Evolutionary conservation across 768 basidiomycete genomes (phyloP).

Genomic region (Mycena filopes): DNA sequence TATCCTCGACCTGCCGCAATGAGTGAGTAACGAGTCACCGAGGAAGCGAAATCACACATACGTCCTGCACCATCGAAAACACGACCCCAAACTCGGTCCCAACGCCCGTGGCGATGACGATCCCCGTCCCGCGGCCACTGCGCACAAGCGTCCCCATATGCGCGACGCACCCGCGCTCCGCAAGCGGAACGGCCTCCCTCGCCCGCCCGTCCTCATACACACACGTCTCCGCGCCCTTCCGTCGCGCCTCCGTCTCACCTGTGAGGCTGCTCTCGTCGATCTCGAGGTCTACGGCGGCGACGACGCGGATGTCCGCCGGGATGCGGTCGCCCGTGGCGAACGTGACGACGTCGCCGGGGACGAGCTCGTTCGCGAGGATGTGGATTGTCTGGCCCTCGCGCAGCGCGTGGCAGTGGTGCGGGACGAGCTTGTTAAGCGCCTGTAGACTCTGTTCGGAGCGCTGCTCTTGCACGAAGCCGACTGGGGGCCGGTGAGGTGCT

Average conservation of each 20-base stretch:
- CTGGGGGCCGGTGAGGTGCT: slow-evolving; percentile 48
- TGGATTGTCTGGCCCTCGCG: slow-evolving; percentile 80
- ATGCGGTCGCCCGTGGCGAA: slow-evolving; percentile 94
- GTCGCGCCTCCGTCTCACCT: slow-evolving; percentile 87
- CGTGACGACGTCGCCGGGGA: slow-evolving; percentile 92
- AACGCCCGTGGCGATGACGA: slow-evolving; percentile 87
- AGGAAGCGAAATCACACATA: slow-evolving; percentile 42
- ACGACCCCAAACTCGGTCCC: slow-evolving; percentile 96
- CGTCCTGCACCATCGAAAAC: slow-evolving; percentile 98
- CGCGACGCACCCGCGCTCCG: slow-evolving; percentile 87
- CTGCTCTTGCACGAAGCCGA: slow-evolving; percentile 96
- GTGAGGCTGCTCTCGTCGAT: slow-evolving; percentile 96
- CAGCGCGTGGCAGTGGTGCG: slow-evolving; percentile 93
- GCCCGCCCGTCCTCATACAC: slow-evolving; percentile 46
- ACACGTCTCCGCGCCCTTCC: slow-evolving; percentile 72
- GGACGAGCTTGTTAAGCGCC: slow-evolving; percentile 95
- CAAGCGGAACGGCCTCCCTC: slow-evolving; percentile 66
- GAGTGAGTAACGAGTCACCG: background rate
- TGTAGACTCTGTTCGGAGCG: slow-evolving; percentile 95
- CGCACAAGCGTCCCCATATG: slow-evolving; percentile 97
- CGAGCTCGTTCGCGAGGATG: slow-evolving; percentile 95
- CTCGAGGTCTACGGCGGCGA: slow-evolving; percentile 86
- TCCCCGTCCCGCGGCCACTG: slow-evolving; percentile 85
- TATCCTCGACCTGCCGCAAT: slow-evolving; percentile 71
- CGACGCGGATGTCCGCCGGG: slow-evolving; percentile 90